A percentile compares a stretch with the other conserved stretches of the same genome.
phyloP scores from a whole-genome alignment of 2,329 filamentous ascomycete genomes.

The Xylariaceae sp. region DNA sequence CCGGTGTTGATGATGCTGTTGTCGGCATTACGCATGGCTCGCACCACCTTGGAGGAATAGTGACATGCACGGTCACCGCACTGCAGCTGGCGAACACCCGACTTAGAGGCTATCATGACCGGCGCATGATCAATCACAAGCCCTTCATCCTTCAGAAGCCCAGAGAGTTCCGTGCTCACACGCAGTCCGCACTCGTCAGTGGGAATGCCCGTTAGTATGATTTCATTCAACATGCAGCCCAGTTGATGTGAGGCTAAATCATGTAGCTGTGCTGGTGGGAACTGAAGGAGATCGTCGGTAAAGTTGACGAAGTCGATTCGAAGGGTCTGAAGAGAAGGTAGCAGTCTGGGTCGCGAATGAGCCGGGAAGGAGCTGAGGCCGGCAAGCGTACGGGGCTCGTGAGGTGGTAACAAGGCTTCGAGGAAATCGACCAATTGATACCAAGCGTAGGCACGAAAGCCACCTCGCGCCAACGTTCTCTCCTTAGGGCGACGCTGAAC shows the following conservation, averaged over 20 bases:
- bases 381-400: constrained; percentile 36
- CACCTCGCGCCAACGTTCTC: constrained; percentile 43
- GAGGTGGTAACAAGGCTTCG: constrained; percentile 46
- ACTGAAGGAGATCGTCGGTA: constrained; percentile 40
- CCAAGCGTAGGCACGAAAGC: constrained; percentile 52
- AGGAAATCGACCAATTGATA: constrained; percentile 50
- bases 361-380: constrained; percentile 13
- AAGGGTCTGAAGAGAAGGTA: constrained; percentile 44
- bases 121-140: constrained; percentile 44
- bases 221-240: constrained; percentile 48
- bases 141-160: constrained; percentile 50
- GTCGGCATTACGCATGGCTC: constrained; percentile 33
- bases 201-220: constrained; percentile 49
- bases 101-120: constrained; percentile 39
- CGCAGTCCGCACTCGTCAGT: constrained; percentile 45
- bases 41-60: constrained; percentile 42
- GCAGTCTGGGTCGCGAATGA: constrained; percentile 37
- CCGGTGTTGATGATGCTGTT: constrained; percentile 30
- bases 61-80: constrained; percentile 30
- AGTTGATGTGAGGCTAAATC: constrained; percentile 50
- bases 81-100: constrained; percentile 36
- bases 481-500: constrained; percentile 42
- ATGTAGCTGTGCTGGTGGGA: constrained; percentile 45
- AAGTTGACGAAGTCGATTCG: constrained; percentile 54
- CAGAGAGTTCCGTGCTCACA: constrained; percentile 43